Conservation (phyloP, 805 yeast genomes). For the Kluyveromyces starmeri region DNA sequence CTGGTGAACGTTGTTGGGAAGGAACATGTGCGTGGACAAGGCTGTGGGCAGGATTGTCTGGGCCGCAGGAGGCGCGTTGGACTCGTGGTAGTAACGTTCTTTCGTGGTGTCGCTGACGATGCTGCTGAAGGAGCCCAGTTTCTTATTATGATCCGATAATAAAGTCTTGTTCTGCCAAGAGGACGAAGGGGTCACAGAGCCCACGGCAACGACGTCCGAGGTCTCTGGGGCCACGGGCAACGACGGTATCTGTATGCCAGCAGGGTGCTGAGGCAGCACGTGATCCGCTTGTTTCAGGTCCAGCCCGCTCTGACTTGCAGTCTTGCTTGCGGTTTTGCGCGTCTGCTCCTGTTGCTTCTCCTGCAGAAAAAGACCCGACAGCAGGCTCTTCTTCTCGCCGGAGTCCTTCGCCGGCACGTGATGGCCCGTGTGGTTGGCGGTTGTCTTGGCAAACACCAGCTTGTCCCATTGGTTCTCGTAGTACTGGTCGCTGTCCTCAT, state of each 20-base stretch:
- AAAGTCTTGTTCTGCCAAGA: conserved; percentile 6
- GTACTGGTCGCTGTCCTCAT: conserved; percentile 26
- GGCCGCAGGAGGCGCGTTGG: conserved; percentile 55
- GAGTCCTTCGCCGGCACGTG: conserved; percentile 8
- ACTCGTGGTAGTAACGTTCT: conserved; percentile 33
- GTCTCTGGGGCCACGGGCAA: conserved; percentile 7
- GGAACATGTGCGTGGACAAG: conserved; percentile 50
- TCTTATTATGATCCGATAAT: not conserved
- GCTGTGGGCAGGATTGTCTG: conserved; percentile 52
- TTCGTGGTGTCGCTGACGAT: conserved; percentile 31
- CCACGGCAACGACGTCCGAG: conserved; percentile 19
- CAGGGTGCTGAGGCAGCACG: not conserved
- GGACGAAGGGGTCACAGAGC: conserved; percentile 21
- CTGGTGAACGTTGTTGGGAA: conserved; percentile 36
- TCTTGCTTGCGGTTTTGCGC: not conserved
- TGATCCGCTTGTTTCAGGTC: not conserved
- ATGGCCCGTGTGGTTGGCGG: conserved; percentile 4
- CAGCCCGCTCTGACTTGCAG: not conserved
- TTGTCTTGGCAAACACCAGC: conserved; percentile 18
- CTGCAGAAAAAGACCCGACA: conserved; percentile 25
- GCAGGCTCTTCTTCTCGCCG: conserved; percentile 21
- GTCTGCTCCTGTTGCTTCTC: conserved; percentile 8
- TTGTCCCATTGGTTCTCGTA: conserved; percentile 28
- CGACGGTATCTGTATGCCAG: not conserved
- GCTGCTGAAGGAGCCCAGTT: conserved; percentile 30